Percentiles rank a stretch among this genome's conserved stretches.
These are phyloP conservation scores for Wickerhamiella nectarea DNA, from an alignment of 805 yeast genomes.

Conservation along the genomic window DNA sequence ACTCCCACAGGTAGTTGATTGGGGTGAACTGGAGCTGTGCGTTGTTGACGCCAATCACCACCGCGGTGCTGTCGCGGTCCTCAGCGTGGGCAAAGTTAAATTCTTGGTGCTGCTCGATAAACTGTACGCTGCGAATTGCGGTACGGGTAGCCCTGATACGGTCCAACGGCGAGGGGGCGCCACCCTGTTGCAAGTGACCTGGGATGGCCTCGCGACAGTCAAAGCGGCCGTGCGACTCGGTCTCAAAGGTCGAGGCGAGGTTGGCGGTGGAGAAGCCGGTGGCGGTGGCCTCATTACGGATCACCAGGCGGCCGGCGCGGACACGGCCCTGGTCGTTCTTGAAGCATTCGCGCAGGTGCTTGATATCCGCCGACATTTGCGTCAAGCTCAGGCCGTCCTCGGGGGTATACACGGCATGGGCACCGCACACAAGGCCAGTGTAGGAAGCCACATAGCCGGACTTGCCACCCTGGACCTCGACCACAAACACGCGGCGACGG, in stretches of 20 bases:
- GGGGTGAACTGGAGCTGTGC: conserved; percentile 65
- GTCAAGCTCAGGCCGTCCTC: conserved; percentile 62
- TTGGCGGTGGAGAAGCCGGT: conserved; percentile 67
- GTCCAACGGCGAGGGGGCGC: conserved; percentile 87
- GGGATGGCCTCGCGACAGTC: conserved; percentile 94
- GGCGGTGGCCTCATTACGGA: conserved; percentile 76
- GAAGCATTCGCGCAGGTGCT: conserved; percentile 52
- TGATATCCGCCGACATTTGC: conserved; percentile 64
- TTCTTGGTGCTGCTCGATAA: conserved; percentile 47
- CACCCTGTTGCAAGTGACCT: conserved; percentile 98
- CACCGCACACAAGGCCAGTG: conserved; percentile 78
- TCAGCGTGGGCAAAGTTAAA: conserved; percentile 9
- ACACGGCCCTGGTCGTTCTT: conserved; percentile 61
- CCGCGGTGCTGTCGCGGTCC: conserved; percentile 26
- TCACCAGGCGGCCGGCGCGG: conserved; percentile 72
- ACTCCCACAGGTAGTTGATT: conserved; percentile 65
- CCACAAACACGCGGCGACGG: conserved; percentile 86
- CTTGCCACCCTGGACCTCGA: conserved; percentile 97
- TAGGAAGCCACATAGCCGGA: conserved; percentile 86
- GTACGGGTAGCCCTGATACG: conserved; percentile 79
- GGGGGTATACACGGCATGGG: conserved; percentile 82
- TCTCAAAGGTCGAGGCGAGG: conserved; percentile 69
- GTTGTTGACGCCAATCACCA: conserved; percentile 71
- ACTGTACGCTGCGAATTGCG: conserved; percentile 80
- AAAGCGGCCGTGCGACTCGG: conserved; percentile 61